Base-by-base conservation (phyloP, 2,329 filamentous ascomycete genomes). In the Colletotrichum chrysophilum region DNA sequence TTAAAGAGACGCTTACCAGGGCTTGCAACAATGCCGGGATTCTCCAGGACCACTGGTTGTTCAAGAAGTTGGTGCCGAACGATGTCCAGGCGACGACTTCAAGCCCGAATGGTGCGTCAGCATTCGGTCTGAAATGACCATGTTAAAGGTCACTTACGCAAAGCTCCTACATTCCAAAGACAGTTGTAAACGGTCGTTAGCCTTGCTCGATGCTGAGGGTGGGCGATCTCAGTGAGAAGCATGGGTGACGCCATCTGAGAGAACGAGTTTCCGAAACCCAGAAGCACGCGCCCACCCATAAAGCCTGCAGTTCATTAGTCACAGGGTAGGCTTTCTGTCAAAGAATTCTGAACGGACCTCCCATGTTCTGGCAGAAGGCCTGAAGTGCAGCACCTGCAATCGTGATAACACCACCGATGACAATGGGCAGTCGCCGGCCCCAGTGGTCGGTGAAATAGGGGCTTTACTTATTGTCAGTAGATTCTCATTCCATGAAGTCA, bases 191-290 rank as follows among this genome's bases (percentile, higher is more conserved):
- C 84, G 24, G 89, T 85, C 4, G 88, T 91, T 66, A 91, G 83
- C 71, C 85, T 85, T 56, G 84, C 89, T 79, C 89, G 86, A 74
- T 83, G 82, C 76, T 84, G 89, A 18, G 89, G 89, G 79, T 91
- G 89, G 82, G 85, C 86, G 61, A 91, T 82, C 83, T 91, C 89
- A n/a, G 88, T 87, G 48, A 91, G 85, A 38, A 91, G 84, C 77
- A 91, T 85, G 9, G 89, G 89, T 5, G 89, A 88, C 4, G 87
- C 86, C 74, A 89, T 85, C 79, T 90, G 89, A 3, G 88, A 84
- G 55, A 91, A 82, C 55, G 85, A 87, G 83, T 89, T 89, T 66
- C 90, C 90, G 76, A 92, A 91, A 75, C 90, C 90, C 62, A 92
- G 87, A 71, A 92, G 82, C 79, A 90, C 89, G 76, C 91, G 87